Evolutionary conservation across 495 filamentous ascomycete genomes (phyloP).

Genomic region (Bathelium albidoporum): DNA sequence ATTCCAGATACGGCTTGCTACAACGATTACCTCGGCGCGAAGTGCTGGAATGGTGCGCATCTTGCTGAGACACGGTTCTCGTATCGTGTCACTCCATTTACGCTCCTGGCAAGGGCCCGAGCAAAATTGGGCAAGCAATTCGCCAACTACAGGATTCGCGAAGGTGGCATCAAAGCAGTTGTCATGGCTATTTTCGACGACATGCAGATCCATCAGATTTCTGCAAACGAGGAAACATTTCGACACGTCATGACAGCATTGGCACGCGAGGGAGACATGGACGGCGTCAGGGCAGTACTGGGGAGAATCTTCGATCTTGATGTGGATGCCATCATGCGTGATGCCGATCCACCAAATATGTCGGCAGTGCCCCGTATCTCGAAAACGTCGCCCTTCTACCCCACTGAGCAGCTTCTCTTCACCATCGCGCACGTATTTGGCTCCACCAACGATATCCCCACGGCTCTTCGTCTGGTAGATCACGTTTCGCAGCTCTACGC

Average conservation of each 20-base stretch:
- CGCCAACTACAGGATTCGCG: conserved; percentile 12
- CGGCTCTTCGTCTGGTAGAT: conserved; percentile 44
- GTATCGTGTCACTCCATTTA: conserved; percentile 33
- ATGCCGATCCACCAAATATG: conserved; percentile 9
- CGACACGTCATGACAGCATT: conserved; percentile 45
- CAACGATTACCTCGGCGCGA: conserved; percentile 45
- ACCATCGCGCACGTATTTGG: conserved; percentile 51
- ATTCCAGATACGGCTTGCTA: conserved; percentile 45
- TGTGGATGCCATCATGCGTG: conserved; percentile 26
- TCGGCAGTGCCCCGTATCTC: conserved; percentile 13
- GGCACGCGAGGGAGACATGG: conserved; percentile 44
- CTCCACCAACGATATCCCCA: conserved; percentile 44
- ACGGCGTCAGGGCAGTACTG: conserved; percentile 40
- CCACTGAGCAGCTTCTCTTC: conserved; percentile 43
- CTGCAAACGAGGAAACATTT: conserved; percentile 46
- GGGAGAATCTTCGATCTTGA: conserved; percentile 50
- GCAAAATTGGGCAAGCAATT: background rate
- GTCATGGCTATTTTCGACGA: conserved; percentile 36
- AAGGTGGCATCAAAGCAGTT: conserved; percentile 21
- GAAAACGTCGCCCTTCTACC: conserved; percentile 41
- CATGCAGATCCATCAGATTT: conserved; percentile 40
- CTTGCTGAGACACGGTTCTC: conserved; percentile 32
- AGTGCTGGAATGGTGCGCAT: conserved; percentile 11
- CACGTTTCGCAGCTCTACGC: conserved; percentile 47
- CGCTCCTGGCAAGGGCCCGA: conserved; percentile 9